phyloP scores from a whole-genome alignment of 2,329 filamentous ascomycete genomes.

The Neonectria faginata region DNA sequence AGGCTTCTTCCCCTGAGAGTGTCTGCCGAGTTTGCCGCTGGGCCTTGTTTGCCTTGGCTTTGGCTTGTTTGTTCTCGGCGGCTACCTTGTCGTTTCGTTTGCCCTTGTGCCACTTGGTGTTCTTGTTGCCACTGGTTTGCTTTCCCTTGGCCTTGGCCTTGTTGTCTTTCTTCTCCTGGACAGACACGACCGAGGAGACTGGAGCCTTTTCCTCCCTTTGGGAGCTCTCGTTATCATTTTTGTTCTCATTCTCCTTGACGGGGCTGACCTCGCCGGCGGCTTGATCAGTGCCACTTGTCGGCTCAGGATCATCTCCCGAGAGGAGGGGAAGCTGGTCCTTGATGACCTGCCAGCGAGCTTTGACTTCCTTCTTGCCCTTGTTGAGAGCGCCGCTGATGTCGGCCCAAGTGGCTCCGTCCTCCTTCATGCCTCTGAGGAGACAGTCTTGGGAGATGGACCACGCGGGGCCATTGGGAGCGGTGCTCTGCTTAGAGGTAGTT shows the following conservation, averaged over 20 bases:
- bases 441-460: slow-evolving; percentile 54
- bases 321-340: slow-evolving; percentile 33
- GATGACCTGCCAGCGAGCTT: slow-evolving; percentile 50
- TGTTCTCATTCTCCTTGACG: background rate
- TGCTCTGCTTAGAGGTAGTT: slow-evolving; percentile 7
- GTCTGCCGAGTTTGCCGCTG: slow-evolving; percentile 18
- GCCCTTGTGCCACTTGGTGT: slow-evolving; percentile 37
- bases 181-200: background rate
- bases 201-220: slow-evolving; percentile 11
- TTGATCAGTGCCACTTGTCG: slow-evolving; percentile 6
- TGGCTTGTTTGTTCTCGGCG: slow-evolving; percentile 39
- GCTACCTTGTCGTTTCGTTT: slow-evolving; percentile 36
- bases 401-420: slow-evolving; percentile 45
- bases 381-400: slow-evolving; percentile 47
- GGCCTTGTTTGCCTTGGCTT: slow-evolving; percentile 29
- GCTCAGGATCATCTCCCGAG: slow-evolving; percentile 9
- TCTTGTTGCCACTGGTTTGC: background rate
- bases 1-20: slow-evolving; percentile 46
- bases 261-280: background rate
- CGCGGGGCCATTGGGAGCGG: slow-evolving; percentile 12
- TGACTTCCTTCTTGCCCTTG: slow-evolving; percentile 46
- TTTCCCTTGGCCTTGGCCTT: slow-evolving; percentile 22
- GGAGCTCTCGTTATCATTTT: background rate
- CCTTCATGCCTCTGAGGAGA: slow-evolving; percentile 52
- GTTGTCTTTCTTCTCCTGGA: background rate